Evolutionary conservation across 2,329 filamentous ascomycete genomes (phyloP).

Genomic region (Fusarium equiseti): DNA sequence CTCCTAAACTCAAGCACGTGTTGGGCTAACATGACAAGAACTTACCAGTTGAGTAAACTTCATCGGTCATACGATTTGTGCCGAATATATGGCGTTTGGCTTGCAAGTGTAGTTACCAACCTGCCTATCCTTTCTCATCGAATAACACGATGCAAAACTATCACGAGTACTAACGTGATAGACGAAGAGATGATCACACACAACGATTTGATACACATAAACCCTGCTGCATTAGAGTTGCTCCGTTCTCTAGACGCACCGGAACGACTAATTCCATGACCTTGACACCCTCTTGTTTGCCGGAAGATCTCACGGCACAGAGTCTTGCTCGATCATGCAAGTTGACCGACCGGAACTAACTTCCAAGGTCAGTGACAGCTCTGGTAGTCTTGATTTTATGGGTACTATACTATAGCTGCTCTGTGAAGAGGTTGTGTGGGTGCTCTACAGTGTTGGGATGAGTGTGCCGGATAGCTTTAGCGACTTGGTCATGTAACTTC

Average conservation of each 20-base stretch:
- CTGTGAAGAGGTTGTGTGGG: neutral
- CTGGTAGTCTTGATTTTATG: accelerated
- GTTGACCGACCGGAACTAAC: neutral
- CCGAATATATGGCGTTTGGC: constrained; percentile 4
- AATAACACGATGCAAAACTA: neutral
- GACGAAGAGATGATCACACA: too few species aligned
- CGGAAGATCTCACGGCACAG: neutral
- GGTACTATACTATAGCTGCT: neutral
- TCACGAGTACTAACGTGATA: neutral
- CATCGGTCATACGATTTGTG: neutral
- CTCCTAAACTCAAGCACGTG: neutral
- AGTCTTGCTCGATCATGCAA: neutral
- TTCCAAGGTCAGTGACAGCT: neutral
- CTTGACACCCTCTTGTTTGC: constrained; percentile 3
- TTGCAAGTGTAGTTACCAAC: neutral
- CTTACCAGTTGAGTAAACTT: accelerated
- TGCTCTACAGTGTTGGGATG: neutral
- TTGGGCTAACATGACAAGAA: too few species aligned
- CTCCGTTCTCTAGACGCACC: neutral
- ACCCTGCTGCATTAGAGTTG: neutral
- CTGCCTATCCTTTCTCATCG: neutral
- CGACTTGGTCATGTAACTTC: neutral
- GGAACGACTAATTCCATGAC: neutral
- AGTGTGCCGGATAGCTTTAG: neutral
- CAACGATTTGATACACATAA: neutral